Conservation (phyloP, 306 rosid genomes). For the Cucumis melo region DNA sequence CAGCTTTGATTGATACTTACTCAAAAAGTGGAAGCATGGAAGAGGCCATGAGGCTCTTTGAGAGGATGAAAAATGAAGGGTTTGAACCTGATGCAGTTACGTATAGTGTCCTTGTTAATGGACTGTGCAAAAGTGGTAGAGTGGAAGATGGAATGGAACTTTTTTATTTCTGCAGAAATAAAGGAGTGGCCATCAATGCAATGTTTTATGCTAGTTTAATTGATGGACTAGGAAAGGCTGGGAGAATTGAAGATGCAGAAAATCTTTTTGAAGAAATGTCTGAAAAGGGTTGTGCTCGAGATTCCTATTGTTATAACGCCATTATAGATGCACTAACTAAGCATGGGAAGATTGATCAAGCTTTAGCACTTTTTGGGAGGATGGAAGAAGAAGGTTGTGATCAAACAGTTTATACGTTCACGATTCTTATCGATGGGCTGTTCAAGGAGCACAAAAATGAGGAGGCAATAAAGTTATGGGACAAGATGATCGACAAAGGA, state of each 20-base stretch:
- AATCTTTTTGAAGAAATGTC: slow-evolving; percentile 61
- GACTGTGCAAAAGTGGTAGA: slow-evolving; percentile 69
- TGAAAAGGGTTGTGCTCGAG: slow-evolving; percentile 43
- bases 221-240: slow-evolving; percentile 81
- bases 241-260: slow-evolving; percentile 69
- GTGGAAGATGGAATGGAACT: slow-evolving; percentile 64
- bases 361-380: slow-evolving; percentile 32
- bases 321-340: slow-evolving; percentile 62
- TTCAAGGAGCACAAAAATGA: slow-evolving; percentile 65
- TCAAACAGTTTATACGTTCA: slow-evolving; percentile 64
- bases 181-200: slow-evolving; percentile 43
- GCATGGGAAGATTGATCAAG: slow-evolving; percentile 52
- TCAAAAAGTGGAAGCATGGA: slow-evolving; percentile 49
- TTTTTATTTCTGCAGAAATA: slow-evolving; percentile 31
- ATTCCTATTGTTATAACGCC: slow-evolving; percentile 65
- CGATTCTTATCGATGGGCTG: slow-evolving; percentile 55
- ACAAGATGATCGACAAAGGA: slow-evolving; percentile 74
- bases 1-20: slow-evolving; percentile 59
- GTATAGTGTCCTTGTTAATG: slow-evolving; percentile 64
- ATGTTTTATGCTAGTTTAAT: slow-evolving; percentile 68
- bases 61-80: slow-evolving; percentile 52
- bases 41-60: slow-evolving; percentile 50
- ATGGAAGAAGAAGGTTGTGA: slow-evolving; percentile 83
- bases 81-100: slow-evolving; percentile 71
- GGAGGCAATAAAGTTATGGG: slow-evolving; percentile 70